Conservation (phyloP, 2,329 filamentous ascomycete species). For the Monilinia laxa region DNA sequence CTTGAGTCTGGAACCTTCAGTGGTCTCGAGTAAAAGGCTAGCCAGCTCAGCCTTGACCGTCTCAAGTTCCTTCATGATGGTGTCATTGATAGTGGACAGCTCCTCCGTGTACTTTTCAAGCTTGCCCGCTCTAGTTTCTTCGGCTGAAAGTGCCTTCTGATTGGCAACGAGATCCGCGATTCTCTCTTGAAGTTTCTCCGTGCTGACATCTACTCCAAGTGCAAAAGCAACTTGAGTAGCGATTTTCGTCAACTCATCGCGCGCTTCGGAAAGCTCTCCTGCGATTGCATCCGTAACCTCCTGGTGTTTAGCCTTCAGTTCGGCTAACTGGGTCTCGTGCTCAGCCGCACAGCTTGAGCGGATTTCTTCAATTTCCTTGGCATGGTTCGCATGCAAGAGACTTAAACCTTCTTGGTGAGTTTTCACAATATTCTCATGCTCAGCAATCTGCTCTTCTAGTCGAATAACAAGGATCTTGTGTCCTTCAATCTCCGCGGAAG, state of each 20-base stretch:
- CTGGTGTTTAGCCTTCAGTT: conserved; percentile 61
- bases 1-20: conserved; percentile 48
- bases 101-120: conserved; percentile 57
- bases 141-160: conserved; percentile 58
- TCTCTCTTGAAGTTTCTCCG: conserved; percentile 65
- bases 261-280: conserved; percentile 62
- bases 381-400: conserved; percentile 51
- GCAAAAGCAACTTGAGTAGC: conserved; percentile 62
- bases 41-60: conserved; percentile 55
- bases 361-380: conserved; percentile 51
- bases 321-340: conserved; percentile 56
- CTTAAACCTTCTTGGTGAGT: conserved; percentile 53
- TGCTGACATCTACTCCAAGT: conserved; percentile 61
- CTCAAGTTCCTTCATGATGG: conserved; percentile 62
- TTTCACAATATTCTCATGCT: conserved; percentile 59
- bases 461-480: conserved; percentile 49
- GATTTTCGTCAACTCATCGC: conserved; percentile 63
- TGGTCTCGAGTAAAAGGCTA: conserved; percentile 50
- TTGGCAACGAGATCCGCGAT: conserved; percentile 57
- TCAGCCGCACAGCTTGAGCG: conserved; percentile 52
- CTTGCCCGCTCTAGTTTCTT: conserved; percentile 58
- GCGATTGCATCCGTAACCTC: conserved; percentile 57
- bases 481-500: conserved; percentile 45
- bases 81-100: conserved; percentile 58
- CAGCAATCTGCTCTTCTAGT: conserved; percentile 58